Evolutionary conservation across 345 rosid genomes (phyloP).

Genomic region (Eucalyptus pauciflora): DNA sequence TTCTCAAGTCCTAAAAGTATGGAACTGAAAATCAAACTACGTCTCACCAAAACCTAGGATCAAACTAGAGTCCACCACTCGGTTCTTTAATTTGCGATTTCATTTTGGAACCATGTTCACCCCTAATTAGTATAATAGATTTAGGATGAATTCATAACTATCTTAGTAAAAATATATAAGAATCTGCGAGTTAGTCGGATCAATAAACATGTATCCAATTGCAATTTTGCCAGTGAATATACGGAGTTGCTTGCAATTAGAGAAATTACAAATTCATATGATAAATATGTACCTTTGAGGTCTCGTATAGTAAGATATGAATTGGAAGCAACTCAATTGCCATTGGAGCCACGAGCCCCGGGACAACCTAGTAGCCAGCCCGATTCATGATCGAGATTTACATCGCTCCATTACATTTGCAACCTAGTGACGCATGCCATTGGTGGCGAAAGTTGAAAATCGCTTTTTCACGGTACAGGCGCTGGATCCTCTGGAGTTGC

Average conservation of each 20-base stretch:
- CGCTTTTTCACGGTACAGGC: not conserved
- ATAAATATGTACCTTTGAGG: not conserved
- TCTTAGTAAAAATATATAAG: not conserved
- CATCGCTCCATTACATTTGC: not conserved
- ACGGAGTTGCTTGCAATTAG: not conserved
- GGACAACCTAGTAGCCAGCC: not conserved
- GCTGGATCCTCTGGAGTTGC: not conserved
- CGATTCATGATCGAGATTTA: not conserved
- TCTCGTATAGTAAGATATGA: not conserved
- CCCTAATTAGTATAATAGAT: not conserved
- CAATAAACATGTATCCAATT: not conserved
- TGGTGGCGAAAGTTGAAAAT: not conserved
- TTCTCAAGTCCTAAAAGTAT: too few species aligned
- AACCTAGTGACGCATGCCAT: not conserved
- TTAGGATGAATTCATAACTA: not conserved
- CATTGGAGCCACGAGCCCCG: not conserved
- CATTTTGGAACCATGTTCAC: too few species aligned
- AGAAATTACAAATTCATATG: not conserved
- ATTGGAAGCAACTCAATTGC: not conserved
- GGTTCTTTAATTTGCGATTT: too few species aligned
- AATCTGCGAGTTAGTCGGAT: accelerated
- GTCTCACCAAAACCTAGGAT: too few species aligned
- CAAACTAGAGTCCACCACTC: too few species aligned
- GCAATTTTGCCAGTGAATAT: not conserved
- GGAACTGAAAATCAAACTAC: too few species aligned